Evolutionary conservation across 345 rosid species (phyloP).

Genomic region (Orychophragmus violaceus): DNA sequence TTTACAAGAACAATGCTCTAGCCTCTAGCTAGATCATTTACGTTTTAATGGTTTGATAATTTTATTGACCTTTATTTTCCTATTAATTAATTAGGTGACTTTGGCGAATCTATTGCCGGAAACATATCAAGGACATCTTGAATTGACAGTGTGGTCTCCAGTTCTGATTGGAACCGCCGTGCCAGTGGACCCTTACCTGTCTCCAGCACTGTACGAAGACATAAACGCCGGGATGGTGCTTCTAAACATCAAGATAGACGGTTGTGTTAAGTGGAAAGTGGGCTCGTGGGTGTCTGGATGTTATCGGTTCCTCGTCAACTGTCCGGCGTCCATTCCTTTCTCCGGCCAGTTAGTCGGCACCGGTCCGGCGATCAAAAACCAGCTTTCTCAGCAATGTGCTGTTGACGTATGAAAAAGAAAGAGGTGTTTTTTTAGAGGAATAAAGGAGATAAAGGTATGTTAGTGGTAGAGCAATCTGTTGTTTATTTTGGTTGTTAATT

Average conservation of each 20-base stretch:
- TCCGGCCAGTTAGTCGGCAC: slow-evolving; percentile 43
- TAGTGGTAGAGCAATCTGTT: background rate
- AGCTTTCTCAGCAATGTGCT: slow-evolving; percentile 49
- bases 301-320: slow-evolving; percentile 56
- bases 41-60: no score
- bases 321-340: slow-evolving; percentile 51
- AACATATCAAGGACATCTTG: slow-evolving; percentile 42
- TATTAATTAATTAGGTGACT: slow-evolving; percentile 14
- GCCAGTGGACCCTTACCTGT: slow-evolving; percentile 68
- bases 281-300: slow-evolving; percentile 50
- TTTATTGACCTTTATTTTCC: background rate
- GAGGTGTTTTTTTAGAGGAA: background rate
- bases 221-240: slow-evolving; percentile 42
- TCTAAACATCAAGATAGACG: slow-evolving; percentile 58
- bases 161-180: slow-evolving; percentile 50
- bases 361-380: slow-evolving; percentile 58
- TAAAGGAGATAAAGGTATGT: background rate
- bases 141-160: slow-evolving; percentile 76
- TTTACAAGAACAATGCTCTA: no score
- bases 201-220: slow-evolving; percentile 43
- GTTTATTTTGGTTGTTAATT: background rate
- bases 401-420: slow-evolving; percentile 50
- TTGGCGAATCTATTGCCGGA: slow-evolving; percentile 25
- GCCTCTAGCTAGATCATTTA: no score
- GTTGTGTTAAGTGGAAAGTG: slow-evolving; percentile 79